phyloP scores from a whole-genome alignment of 2,329 filamentous ascomycete species.

The Apiospora hydei region DNA sequence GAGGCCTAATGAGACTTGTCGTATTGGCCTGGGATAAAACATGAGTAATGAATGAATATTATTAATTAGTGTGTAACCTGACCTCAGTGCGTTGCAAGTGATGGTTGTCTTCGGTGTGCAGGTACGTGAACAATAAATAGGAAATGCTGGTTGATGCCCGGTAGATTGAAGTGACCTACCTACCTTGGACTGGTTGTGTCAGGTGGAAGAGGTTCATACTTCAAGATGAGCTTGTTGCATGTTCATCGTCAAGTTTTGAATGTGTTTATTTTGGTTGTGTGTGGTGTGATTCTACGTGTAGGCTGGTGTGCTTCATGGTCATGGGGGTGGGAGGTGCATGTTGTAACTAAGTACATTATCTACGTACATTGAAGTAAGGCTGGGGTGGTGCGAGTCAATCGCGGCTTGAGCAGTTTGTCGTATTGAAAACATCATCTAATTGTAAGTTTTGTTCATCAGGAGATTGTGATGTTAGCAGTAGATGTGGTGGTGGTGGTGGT shows the following conservation, averaged over 20 bases:
- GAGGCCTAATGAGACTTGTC: background rate
- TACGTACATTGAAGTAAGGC: background rate
- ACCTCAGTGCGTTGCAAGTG: background rate
- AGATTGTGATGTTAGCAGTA: background rate
- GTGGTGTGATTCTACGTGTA: background rate
- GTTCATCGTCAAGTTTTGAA: no score
- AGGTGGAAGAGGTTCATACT: background rate
- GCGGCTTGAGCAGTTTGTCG: background rate
- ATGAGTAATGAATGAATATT: constrained; percentile 13
- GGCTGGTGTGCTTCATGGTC: background rate
- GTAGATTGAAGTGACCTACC: background rate
- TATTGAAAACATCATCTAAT: background rate
- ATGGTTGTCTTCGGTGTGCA: no score
- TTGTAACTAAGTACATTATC: background rate
- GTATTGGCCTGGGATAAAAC: background rate
- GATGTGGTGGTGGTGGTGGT: background rate
- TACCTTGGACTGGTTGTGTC: background rate
- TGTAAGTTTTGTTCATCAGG: background rate
- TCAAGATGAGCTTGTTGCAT: background rate
- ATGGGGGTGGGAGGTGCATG: background rate
- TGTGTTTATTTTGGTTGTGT: background rate
- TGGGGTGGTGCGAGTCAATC: background rate
- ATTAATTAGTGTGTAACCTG: background rate
- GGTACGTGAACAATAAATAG: background rate
- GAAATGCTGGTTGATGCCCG: background rate